These are phyloP conservation scores for Rhododendron henanense DNA, from an alignment of 148 eudicot genomes.

Conservation along the genomic window DNA sequence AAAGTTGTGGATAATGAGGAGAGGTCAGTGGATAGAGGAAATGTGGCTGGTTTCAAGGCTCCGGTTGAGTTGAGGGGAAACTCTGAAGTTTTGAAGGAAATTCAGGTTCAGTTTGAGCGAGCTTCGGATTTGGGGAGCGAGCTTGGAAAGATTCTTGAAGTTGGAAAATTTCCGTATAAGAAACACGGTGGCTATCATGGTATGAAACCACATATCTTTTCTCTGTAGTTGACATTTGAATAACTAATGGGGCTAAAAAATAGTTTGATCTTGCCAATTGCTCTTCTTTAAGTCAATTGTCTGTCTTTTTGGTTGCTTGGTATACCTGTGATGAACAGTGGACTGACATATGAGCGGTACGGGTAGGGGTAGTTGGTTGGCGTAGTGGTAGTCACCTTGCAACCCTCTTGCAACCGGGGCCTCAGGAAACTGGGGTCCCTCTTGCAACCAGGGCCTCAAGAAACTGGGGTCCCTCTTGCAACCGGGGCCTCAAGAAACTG, in stretches of 20 bases:
- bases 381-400: neutral
- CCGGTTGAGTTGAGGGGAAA: slow-evolving; percentile 22
- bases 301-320: neutral
- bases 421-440: neutral
- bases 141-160: slow-evolving; percentile 65
- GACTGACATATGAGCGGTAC: neutral
- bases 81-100: slow-evolving; percentile 64
- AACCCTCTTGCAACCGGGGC: neutral
- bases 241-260: slow-evolving; percentile 15
- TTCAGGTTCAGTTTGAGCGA: slow-evolving; percentile 69
- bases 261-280: neutral
- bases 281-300: neutral
- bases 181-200: slow-evolving; percentile 67
- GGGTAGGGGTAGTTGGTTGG: neutral
- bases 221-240: slow-evolving; percentile 18
- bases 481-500: neutral
- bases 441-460: neutral
- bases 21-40: slow-evolving; percentile 28
- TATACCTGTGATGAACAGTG: neutral
- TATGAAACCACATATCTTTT: slow-evolving; percentile 14
- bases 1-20: slow-evolving; percentile 65
- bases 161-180: slow-evolving; percentile 55
- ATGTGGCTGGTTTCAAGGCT: slow-evolving; percentile 33
- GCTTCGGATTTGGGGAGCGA: slow-evolving; percentile 66
- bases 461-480: too few species aligned